Evolutionary conservation across 148 eudicot genomes (phyloP).

Genomic region (Rhododendron ferrugineum): DNA sequence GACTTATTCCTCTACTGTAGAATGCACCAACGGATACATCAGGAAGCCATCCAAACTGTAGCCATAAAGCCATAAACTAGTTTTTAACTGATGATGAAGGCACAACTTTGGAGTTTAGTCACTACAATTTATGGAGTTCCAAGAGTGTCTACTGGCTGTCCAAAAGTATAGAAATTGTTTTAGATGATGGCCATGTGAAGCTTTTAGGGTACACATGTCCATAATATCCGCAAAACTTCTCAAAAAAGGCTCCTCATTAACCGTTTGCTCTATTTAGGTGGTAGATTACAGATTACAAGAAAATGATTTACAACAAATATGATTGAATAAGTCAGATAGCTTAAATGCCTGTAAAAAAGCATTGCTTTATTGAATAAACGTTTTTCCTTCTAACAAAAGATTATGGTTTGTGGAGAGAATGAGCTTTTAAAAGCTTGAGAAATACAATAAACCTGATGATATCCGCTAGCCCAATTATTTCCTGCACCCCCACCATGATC

Average conservation of each 20-base stretch:
- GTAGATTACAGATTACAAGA: background rate
- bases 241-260: background rate
- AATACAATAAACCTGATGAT: slow-evolving; percentile 65
- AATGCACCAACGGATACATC: background rate
- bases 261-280: background rate
- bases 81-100: background rate
- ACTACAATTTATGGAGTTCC: background rate
- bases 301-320: background rate
- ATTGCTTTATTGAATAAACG: background rate
- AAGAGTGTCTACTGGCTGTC: background rate
- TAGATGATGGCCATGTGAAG: background rate
- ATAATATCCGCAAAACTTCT: background rate
- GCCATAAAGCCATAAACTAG: background rate
- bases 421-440: background rate
- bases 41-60: background rate
- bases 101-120: background rate
- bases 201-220: background rate
- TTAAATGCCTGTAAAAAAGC: background rate
- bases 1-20: background rate
- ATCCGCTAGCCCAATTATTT: slow-evolving; percentile 97
- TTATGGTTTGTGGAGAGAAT: background rate
- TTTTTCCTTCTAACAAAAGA: background rate
- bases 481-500: slow-evolving; percentile 99
- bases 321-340: background rate
- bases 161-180: background rate